Conservation (phyloP, 768 basidiomycete genomes). For the Trametopsis cervina region DNA sequence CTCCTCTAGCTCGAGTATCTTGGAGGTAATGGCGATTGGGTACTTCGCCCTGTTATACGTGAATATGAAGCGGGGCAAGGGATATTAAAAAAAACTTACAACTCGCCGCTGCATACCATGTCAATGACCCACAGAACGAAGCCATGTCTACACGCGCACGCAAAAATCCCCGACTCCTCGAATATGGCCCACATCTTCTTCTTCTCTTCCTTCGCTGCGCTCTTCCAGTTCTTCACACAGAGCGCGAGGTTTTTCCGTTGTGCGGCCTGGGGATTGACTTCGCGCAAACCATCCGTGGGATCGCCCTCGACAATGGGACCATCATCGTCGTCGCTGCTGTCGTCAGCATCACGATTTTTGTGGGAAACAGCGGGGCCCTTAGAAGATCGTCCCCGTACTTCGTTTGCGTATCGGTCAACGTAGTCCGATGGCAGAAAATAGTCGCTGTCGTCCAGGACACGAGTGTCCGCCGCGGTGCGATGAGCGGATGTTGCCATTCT, state of each 20-base stretch:
- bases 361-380: background rate
- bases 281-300: slow-evolving; percentile 3
- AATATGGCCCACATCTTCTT: slow-evolving; percentile 32
- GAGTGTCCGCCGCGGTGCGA: slow-evolving; percentile 4
- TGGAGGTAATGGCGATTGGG: slow-evolving; percentile 12
- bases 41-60: slow-evolving; percentile 17
- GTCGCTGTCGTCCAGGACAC: background rate
- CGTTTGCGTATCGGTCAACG: slow-evolving; percentile 4
- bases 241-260: slow-evolving; percentile 3
- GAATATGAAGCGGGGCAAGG: background rate
- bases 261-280: background rate
- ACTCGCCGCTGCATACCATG: slow-evolving; percentile 17
- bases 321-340: background rate
- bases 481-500: background rate
- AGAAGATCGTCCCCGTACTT: slow-evolving; percentile 3
- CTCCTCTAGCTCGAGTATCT: slow-evolving; percentile 4
- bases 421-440: slow-evolving; percentile 5
- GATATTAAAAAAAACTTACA: slow-evolving; percentile 10
- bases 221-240: slow-evolving; percentile 29
- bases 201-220: slow-evolving; percentile 18
- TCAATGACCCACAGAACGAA: slow-evolving; percentile 15
- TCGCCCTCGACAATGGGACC: slow-evolving; percentile 3
- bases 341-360: background rate
- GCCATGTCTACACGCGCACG: slow-evolving; percentile 17
- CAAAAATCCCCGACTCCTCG: slow-evolving; percentile 32